Evolutionary conservation across 805 yeast genomes (phyloP), one percentile per base, ranked within the genome.

Genomic region (Sugiyamaella boreocaroliniensis): DNA sequence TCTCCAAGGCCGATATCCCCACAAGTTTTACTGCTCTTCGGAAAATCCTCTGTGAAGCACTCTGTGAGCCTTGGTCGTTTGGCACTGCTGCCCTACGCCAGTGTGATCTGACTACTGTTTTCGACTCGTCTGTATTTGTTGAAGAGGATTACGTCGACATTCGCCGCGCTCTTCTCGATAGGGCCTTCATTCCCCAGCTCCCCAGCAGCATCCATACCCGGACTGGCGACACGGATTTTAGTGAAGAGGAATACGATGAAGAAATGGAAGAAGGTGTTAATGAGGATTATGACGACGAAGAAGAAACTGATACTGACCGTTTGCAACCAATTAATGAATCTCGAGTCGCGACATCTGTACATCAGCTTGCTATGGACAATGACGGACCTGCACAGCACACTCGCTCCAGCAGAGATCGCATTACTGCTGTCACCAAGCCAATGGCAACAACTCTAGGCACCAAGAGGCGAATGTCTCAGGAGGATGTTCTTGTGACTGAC

Each of bases 11-110:
- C 10, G 75, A 78, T 40, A 59, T 83, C 3, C 75, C 76, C 54
- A 79, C 78, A 9, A 76, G 77, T 48, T 76, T 78, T 57, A 66
- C 68, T 32, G 55, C 71, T 0, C 65, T 78, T 5, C 74, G 83
- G 47, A 76, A 80, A 47, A 61, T 76, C 0, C 69, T 86, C 9
- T 79, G 87, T 48, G 69, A 68, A 49, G 81, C 84, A 0, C 77
- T 88, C 51, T 74, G 85, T 54, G 67, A 75, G 22, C 77, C 76
- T 48, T 87, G 95, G 90, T 62, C 68, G 1, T 71, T 69, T 8
- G 93, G 93, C 1, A 64, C 76, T 26, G 49, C 53, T 9, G 57
- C 55, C 19, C 45, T 56, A 3, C 40, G 45, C 6, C 43, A 49
- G 2, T 50, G 45, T 9, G 53, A 29, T 18, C 22, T 32, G 40